Evolutionary conservation across 352 stramenopile genomes (phyloP), one percentile per base, ranked within the genome.

Genomic region (Phytophthora meadii): DNA sequence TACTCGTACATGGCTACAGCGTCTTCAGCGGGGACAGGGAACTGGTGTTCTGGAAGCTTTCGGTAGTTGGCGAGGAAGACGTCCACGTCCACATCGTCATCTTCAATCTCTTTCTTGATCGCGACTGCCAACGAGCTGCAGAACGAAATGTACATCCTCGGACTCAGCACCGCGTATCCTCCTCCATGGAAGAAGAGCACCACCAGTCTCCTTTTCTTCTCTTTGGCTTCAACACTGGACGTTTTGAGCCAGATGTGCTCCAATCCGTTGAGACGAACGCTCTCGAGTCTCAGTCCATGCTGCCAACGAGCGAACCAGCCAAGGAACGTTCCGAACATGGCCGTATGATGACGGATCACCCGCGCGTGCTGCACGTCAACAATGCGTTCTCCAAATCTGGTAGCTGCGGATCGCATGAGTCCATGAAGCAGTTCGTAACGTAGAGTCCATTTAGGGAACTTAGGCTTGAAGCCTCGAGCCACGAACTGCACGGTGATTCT

Each of bases 121-220:
- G 63, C 53, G 0, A 54, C 45, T 17, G 44, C 49, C 25, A 86
- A 55, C 5, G 61, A 30, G 12, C 64, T 71, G 30, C 58, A 73
- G 44, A 81, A 72, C 3, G 39, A 42, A 24, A 73, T 70, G 57
- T 84, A 85, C 55, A 82, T 65, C 2, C 58, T 57, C 9, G 81
- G 79, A 58, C 66, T 80, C 7, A 77, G 57, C 15, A 88, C 53
- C 0, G 72, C 64, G 52, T 82, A 88, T 14, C 72, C 79, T 2
- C 79, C 81, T 39, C 81, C 81, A 52, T 90, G 79, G 61, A 65
- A 81, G 55, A 79, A 88, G 17, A 90, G 68, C 40, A 90, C 68
- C 15, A 84, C 72, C 1, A 61, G 37, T 27, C 69, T 45, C 24
- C 71, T 78, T 12, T 19, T 19, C 46, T 41, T 14, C 22, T 49